Base-by-base conservation (phyloP, 1,284 basidiomycete species). In the Heterobasidion annosum region DNA sequence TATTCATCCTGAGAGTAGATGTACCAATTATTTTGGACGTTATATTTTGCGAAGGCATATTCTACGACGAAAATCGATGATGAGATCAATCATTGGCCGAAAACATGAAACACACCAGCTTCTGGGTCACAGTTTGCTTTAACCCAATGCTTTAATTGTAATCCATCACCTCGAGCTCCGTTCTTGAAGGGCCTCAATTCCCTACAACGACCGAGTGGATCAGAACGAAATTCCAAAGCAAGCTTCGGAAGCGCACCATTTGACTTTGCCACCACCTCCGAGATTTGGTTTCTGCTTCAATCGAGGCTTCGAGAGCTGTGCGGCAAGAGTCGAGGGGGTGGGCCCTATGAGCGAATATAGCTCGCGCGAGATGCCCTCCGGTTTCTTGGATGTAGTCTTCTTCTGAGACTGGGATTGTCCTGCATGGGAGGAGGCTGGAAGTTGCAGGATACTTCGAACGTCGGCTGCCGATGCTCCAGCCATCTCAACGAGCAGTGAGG, bases 1-100 rank as follows among this genome's bases (percentile, higher is more conserved):
- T 99, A 99, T 72, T 99, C 97, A 57, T 94, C 91, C 63, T 88
- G 84, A 10, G 92, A 88, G 70, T 98, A 99, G 48, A 80, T 78
- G 72, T 90, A 93, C 1, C 81, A 70, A 8, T 81, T 78, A 0
- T 85, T 76, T 53, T 78, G 77, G 6, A 87, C 75, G 67, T 92
- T 88, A 71, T 93, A 97, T 62, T 85, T 88, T 44, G 83, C 80
- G 67, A 93, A 97, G 1, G 77, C 74, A 64, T 89, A 91, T 42
- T 86, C 84, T 89, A 54, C 18, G 3, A 51, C 8, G 43, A 19
- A 3, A 8, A 16, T 58, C 32, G 47, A 50, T n/a, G 25, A 51
- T 56, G 48, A 34, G 55, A 15, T 16, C 10, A 51, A 34, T 34
- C 34, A 13, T 33, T 18, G 18, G 3, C 32, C 33, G 34, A 37